A percentile compares a stretch with the other conserved stretches of the same genome.
Evolutionary conservation across 2,329 filamentous ascomycete species (phyloP).

Genomic region (Allantophomopsis cytisporea): DNA sequence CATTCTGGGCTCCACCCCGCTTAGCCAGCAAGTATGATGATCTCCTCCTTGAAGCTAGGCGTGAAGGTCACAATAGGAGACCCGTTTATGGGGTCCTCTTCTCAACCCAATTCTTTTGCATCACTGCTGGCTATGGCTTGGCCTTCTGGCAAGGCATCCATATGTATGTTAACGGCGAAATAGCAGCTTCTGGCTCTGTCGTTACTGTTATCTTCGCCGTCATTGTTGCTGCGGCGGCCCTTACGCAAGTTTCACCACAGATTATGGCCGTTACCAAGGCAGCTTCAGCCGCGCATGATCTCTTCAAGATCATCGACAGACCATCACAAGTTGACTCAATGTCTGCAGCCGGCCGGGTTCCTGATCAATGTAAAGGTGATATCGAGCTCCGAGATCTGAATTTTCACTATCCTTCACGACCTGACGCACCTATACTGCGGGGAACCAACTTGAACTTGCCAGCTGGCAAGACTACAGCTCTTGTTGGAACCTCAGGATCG

Average conservation of each 20-base stretch:
- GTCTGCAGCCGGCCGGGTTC: slow-evolving; percentile 5
- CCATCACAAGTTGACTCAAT: slow-evolving; percentile 9
- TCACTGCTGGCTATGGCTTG: slow-evolving; percentile 34
- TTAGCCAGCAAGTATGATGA: slow-evolving; percentile 28
- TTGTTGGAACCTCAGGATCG: slow-evolving; percentile 28
- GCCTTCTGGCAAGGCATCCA: slow-evolving; percentile 47
- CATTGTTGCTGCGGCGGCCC: slow-evolving; percentile 30
- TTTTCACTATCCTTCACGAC: slow-evolving; percentile 38
- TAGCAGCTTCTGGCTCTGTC: slow-evolving; percentile 26
- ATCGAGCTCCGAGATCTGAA: slow-evolving; percentile 21
- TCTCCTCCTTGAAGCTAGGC: slow-evolving; percentile 37
- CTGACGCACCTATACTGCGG: slow-evolving; percentile 49
- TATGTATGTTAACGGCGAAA: slow-evolving; percentile 30
- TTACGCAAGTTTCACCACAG: background rate
- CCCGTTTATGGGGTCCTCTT: slow-evolving; percentile 39
- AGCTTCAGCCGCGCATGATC: slow-evolving; percentile 40
- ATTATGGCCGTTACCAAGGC: slow-evolving; percentile 23
- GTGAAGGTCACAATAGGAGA: slow-evolving; percentile 31
- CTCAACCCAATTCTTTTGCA: slow-evolving; percentile 25
- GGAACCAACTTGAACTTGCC: slow-evolving; percentile 25
- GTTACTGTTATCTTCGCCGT: slow-evolving; percentile 40
- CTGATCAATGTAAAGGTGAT: slow-evolving; percentile 18
- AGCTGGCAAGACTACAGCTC: slow-evolving; percentile 22
- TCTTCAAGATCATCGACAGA: slow-evolving; percentile 19
- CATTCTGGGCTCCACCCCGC: slow-evolving; percentile 32